phyloP scores from a whole-genome alignment of 2,329 filamentous ascomycete species.

The Rhexocercosporidium sp. region DNA sequence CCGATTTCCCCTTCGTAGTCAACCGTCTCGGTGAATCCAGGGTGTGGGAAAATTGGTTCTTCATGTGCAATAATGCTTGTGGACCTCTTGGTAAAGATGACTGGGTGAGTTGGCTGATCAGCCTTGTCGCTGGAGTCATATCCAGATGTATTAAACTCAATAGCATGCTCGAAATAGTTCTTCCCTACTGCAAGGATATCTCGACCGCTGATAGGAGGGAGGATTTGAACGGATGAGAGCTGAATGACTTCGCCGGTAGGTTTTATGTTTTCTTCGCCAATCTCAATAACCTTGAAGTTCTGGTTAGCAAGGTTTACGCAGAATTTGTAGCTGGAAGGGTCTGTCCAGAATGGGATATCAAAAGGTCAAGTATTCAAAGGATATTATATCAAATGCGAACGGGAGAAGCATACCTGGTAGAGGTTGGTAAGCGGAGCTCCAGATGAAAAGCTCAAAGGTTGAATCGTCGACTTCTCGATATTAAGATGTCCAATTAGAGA shows the following conservation, averaged over 20 bases:
- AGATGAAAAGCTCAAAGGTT: constrained; percentile 51
- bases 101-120: constrained; percentile 56
- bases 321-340: too few species aligned
- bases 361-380: too few species aligned
- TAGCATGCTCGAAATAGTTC: constrained; percentile 62
- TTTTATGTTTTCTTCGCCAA: constrained; percentile 47
- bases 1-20: constrained; percentile 59
- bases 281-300: constrained; percentile 46
- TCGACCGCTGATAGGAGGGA: constrained; percentile 53
- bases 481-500: constrained; percentile 50
- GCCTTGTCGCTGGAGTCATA: constrained; percentile 61
- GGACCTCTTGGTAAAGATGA: constrained; percentile 59
- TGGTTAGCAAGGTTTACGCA: neutral
- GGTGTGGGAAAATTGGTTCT: constrained; percentile 50
- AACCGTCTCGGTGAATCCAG: constrained; percentile 52
- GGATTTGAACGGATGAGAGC: constrained; percentile 46
- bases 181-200: constrained; percentile 62
- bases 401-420: constrained; percentile 49
- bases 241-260: constrained; percentile 43
- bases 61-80: constrained; percentile 48
- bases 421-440: constrained; percentile 53
- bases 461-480: constrained; percentile 44
- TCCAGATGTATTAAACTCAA: constrained; percentile 60
- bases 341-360: too few species aligned
- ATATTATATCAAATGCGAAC: too few species aligned